Percentiles rank a stretch among this genome's conserved stretches.
Conservation (phyloP, 371 early-diverging fungal genomes). For the Lichtheimia ramosa region DNA sequence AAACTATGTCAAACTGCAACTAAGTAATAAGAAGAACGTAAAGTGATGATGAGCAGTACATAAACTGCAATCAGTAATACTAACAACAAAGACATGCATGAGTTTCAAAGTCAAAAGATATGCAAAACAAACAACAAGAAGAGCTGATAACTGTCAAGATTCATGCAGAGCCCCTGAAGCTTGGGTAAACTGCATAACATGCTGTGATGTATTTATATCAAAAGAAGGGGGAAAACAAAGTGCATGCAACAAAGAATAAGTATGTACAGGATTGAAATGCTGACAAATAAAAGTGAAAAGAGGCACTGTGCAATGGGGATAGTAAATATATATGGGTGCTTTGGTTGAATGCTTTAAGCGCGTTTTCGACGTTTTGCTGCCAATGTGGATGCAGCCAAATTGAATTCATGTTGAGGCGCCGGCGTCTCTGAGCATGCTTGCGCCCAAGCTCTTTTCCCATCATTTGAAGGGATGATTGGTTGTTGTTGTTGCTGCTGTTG, state of each 20-base stretch:
- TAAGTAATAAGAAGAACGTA: no score
- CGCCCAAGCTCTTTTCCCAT: conserved; percentile 34
- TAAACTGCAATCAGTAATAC: no score
- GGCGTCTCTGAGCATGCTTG: conserved; percentile 8
- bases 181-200: no score
- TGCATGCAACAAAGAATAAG: neutral
- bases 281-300: neutral
- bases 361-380: conserved; percentile 2
- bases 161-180: no score
- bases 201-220: no score
- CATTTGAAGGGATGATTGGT: conserved; percentile 32
- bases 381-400: conserved; percentile 1
- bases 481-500: conserved; percentile 6
- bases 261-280: neutral
- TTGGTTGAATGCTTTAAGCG: neutral
- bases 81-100: no score
- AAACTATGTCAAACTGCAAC: no score
- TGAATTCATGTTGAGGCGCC: conserved; percentile 9
- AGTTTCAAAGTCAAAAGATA: no score
- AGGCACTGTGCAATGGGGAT: neutral
- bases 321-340: neutral
- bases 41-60: no score
- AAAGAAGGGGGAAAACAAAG: no score
- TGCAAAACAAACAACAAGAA: no score
- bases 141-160: no score